phyloP scores from a whole-genome alignment of 2,329 filamentous ascomycete species.

The Xylariaceae sp. region DNA sequence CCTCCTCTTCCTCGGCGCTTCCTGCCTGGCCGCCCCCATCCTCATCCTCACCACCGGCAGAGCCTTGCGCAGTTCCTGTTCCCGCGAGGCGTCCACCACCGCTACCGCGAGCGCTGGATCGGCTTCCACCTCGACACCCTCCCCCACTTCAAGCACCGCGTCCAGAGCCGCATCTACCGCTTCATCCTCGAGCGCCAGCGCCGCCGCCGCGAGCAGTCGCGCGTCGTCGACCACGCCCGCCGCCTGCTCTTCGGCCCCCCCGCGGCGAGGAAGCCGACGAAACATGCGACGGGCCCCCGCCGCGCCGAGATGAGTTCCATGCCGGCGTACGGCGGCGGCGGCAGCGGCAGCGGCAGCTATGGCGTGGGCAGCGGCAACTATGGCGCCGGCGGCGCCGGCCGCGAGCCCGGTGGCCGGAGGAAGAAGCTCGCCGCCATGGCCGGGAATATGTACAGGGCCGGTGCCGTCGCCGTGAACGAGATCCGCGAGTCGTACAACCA shows the following conservation, averaged over 20 bases:
- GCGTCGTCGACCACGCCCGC: conserved; percentile 39
- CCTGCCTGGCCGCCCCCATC: conserved; percentile 23
- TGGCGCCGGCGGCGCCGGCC: conserved; percentile 28
- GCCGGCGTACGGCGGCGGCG: conserved; percentile 24
- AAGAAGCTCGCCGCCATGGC: conserved; percentile 66
- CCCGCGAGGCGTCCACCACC: conserved; percentile 53
- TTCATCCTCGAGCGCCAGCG: conserved; percentile 61
- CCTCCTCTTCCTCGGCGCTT: conserved; percentile 36
- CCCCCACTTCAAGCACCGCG: conserved; percentile 59
- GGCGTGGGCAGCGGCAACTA: conserved; percentile 25
- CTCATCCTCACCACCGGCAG: conserved; percentile 34
- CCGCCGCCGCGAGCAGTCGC: conserved; percentile 40
- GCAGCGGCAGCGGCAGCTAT: conserved; percentile 30
- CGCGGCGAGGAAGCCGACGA: conserved; percentile 15
- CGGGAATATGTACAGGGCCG: conserved; percentile 48
- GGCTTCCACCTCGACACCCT: conserved; percentile 68
- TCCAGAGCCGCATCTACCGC: conserved; percentile 71
- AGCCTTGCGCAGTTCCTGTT: conserved; percentile 60
- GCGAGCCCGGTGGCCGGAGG: conserved; percentile 64
- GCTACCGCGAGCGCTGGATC: conserved; percentile 58
- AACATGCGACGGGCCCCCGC: conserved; percentile 26
- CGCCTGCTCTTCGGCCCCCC: conserved; percentile 37
- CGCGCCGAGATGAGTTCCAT: conserved; percentile 25
- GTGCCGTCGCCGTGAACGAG: conserved; percentile 50
- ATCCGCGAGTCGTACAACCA: conserved; percentile 53